These are phyloP conservation scores for Testicularia cyperi DNA, from an alignment of 1,284 basidiomycete species.

Conservation along the genomic window DNA sequence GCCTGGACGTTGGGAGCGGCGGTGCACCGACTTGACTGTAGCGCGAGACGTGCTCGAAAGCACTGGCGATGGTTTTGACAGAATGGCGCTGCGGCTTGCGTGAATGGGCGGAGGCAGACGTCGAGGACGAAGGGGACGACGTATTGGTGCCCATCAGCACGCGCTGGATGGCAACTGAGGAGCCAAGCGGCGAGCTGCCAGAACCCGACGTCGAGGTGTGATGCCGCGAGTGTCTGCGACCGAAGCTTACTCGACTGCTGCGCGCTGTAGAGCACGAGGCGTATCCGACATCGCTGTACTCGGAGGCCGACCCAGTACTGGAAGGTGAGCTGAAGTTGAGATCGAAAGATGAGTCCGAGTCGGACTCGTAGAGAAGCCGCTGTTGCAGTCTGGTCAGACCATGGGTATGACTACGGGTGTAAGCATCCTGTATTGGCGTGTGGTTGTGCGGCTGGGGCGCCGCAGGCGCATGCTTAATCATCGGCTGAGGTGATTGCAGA, in stretches of 20 bases:
- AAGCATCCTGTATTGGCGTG: too few relatives aligned
- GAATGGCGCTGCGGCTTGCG: constrained; percentile 13
- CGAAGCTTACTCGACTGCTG: constrained; percentile 4
- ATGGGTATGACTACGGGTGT: too few relatives aligned
- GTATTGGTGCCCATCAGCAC: constrained; percentile 13
- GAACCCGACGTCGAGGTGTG: constrained; percentile 16
- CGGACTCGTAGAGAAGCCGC: constrained; percentile 39
- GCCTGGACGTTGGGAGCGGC: background rate
- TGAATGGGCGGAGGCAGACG: background rate
- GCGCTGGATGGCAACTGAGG: constrained; percentile 22
- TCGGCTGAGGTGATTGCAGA: too few relatives aligned
- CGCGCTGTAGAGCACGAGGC: constrained; percentile 8
- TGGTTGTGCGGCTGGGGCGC: too few relatives aligned
- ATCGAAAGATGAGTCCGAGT: constrained; percentile 29
- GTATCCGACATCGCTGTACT: constrained; percentile 25
- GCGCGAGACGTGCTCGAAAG: constrained; percentile 5
- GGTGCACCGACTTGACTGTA: background rate
- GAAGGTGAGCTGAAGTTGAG: constrained; percentile 28
- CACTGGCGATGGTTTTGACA: constrained; percentile 19
- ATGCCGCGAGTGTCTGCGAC: constrained; percentile 5
- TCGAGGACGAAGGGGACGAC: background rate
- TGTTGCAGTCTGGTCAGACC: constrained; percentile 31
- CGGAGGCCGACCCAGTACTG: constrained; percentile 16
- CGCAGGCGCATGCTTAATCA: too few relatives aligned
- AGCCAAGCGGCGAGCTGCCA: constrained; percentile 20